Percentiles rank a stretch among this genome's conserved stretches.
Evolutionary conservation across 176 grass and related monocot genomes (phyloP).

Genomic region (Avena eriantha): DNA sequence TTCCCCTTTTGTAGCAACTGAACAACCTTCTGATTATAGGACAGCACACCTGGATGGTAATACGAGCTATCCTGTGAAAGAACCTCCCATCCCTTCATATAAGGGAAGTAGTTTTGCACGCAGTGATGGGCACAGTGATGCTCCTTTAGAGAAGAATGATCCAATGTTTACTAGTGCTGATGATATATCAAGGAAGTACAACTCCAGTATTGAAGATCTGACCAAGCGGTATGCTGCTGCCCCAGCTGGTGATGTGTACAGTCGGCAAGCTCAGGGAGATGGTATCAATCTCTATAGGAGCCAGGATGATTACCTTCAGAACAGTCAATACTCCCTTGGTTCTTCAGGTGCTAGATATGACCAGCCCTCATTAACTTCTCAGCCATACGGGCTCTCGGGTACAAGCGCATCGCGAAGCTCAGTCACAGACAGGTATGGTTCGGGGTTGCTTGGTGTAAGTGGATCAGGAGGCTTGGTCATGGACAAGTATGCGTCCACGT

Average conservation of each 20-base stretch:
- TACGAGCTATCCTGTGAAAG: slow-evolving; percentile 5
- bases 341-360: slow-evolving; percentile 37
- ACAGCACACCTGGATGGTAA: slow-evolving; percentile 11
- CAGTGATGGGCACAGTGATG: neutral
- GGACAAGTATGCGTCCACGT: slow-evolving; percentile 53
- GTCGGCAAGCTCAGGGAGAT: slow-evolving; percentile 32
- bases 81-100: slow-evolving; percentile 21
- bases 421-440: slow-evolving; percentile 63
- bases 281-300: slow-evolving; percentile 13
- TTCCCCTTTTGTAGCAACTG: slow-evolving; percentile 12
- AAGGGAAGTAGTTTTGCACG: slow-evolving; percentile 29
- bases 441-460: slow-evolving; percentile 21
- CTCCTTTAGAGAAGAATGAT: neutral
- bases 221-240: slow-evolving; percentile 13
- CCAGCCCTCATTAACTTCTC: slow-evolving; percentile 34
- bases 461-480: slow-evolving; percentile 50
- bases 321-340: slow-evolving; percentile 39
- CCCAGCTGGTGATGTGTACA: slow-evolving; percentile 6
- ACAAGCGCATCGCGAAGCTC: slow-evolving; percentile 42
- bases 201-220: slow-evolving; percentile 33
- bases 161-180: neutral
- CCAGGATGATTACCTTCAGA: slow-evolving; percentile 16
- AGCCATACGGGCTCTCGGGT: slow-evolving; percentile 45
- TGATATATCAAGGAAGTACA: slow-evolving; percentile 39
- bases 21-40: slow-evolving; percentile 3